These are phyloP conservation scores for Fusarium haematococcum DNA, from an alignment of 2,329 filamentous ascomycete genomes.

Conservation along the genomic window DNA sequence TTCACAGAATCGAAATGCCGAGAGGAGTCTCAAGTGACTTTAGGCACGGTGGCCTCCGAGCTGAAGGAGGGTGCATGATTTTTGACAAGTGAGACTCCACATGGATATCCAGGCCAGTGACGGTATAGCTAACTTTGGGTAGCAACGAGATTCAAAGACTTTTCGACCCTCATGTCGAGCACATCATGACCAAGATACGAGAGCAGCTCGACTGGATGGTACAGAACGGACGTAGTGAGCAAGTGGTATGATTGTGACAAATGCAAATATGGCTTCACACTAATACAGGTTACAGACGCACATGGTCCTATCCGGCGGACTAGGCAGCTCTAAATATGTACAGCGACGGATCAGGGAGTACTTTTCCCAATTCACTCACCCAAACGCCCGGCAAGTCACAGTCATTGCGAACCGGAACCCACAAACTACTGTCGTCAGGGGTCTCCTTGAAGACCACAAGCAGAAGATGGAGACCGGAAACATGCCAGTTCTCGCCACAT, in stretches of 20 bases:
- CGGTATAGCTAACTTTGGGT: rapidly evolving
- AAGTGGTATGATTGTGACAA: not conserved
- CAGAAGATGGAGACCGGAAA: not conserved
- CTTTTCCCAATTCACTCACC: not conserved
- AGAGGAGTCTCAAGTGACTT: not conserved
- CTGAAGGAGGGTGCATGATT: not conserved
- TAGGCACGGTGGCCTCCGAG: not conserved
- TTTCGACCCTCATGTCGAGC: not conserved
- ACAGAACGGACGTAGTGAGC: not conserved
- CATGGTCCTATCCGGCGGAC: not conserved
- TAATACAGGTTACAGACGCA: not conserved
- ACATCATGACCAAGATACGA: not conserved
- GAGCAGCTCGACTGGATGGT: not conserved
- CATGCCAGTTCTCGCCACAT: not conserved
- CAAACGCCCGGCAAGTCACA: not conserved
- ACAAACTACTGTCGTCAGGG: not conserved
- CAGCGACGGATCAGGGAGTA: not conserved
- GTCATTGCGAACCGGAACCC: not conserved
- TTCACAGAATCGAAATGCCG: not conserved
- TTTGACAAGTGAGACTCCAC: not conserved
- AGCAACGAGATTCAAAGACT: not conserved
- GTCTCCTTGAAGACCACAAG: not conserved
- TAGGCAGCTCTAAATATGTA: not conserved
- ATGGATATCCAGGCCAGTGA: rapidly evolving
- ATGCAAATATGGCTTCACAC: rapidly evolving